Conservation (phyloP, 164 flowering plant species). For the Tinospora cordifolia region DNA sequence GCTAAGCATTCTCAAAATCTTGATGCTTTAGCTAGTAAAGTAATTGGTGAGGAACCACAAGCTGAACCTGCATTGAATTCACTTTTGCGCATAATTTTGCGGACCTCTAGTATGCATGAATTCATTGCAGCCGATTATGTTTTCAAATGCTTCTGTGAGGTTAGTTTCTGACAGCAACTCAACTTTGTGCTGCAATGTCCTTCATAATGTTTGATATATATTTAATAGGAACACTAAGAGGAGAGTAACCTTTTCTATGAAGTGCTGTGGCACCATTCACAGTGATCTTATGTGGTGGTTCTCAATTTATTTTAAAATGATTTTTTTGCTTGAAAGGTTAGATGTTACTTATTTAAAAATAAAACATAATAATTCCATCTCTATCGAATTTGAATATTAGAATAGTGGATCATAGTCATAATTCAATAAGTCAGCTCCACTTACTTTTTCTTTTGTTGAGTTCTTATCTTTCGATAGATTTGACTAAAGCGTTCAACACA, state of each 20-base stretch:
- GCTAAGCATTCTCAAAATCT: constrained; percentile 58
- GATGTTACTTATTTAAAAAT: too few species aligned
- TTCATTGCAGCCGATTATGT: constrained; percentile 80
- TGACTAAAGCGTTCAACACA: too few species aligned
- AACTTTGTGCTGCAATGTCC: neutral
- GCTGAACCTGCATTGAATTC: constrained; percentile 80
- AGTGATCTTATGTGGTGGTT: too few species aligned
- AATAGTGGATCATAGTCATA: too few species aligned
- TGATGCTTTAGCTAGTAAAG: constrained; percentile 61
- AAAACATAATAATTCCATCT: too few species aligned
- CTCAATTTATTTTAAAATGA: too few species aligned
- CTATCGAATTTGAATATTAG: too few species aligned
- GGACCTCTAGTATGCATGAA: constrained; percentile 70
- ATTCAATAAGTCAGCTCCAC: too few species aligned
- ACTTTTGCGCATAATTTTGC: constrained; percentile 67
- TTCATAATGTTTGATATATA: neutral
- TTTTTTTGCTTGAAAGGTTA: too few species aligned
- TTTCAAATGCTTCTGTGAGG: constrained; percentile 90
- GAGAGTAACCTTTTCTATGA: neutral
- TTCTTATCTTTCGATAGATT: too few species aligned
- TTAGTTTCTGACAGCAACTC: constrained; percentile 18
- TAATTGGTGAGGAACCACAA: constrained; percentile 81
- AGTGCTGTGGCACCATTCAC: too few species aligned
- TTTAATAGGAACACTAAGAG: neutral
- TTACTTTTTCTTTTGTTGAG: too few species aligned